phyloP scores from a whole-genome alignment of 1,284 basidiomycete species.

The Gymnopus androsaceus region DNA sequence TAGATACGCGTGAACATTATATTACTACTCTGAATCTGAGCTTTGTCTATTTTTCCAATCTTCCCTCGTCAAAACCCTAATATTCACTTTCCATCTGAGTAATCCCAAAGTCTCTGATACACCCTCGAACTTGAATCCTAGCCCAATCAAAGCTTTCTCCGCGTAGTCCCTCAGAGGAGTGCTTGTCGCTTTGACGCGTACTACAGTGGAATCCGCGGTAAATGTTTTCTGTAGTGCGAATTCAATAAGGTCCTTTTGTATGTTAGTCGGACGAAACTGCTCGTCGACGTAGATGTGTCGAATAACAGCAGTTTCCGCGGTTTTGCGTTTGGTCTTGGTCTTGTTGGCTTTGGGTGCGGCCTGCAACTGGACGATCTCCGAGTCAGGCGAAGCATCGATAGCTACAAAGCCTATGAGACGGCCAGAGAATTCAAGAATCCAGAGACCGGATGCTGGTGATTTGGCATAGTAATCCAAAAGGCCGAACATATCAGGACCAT shows the following conservation, averaged over 20 bases:
- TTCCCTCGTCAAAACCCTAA: conserved; percentile 41
- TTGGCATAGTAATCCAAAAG: conserved; percentile 60
- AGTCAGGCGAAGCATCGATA: conserved; percentile 53
- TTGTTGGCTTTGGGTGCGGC: neutral
- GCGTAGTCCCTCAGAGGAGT: conserved; percentile 57
- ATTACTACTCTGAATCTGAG: conserved; percentile 14
- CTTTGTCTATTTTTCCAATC: conserved; percentile 37
- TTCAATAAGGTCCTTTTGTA: conserved; percentile 68
- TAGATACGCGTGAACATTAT: conserved; percentile 9
- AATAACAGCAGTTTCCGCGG: conserved; percentile 58
- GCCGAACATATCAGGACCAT: conserved; percentile 57
- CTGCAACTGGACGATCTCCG: conserved; percentile 11
- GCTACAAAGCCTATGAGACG: conserved; percentile 70
- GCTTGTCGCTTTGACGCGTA: conserved; percentile 47
- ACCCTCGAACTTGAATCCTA: conserved; percentile 54
- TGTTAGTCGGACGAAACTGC: conserved; percentile 52
- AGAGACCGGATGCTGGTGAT: conserved; percentile 63
- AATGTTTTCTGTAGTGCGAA: conserved; percentile 65
- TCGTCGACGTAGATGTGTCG: conserved; percentile 78
- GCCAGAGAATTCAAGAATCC: conserved; percentile 64
- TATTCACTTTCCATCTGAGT: conserved; percentile 52
- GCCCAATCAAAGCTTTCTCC: conserved; percentile 43
- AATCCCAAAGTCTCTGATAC: conserved; percentile 49
- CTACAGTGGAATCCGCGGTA: conserved; percentile 39
- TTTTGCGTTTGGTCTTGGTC: conserved; percentile 29